These are phyloP conservation scores for Tephrocybe sp. DNA, from an alignment of 768 basidiomycete species.

Conservation along the genomic window DNA sequence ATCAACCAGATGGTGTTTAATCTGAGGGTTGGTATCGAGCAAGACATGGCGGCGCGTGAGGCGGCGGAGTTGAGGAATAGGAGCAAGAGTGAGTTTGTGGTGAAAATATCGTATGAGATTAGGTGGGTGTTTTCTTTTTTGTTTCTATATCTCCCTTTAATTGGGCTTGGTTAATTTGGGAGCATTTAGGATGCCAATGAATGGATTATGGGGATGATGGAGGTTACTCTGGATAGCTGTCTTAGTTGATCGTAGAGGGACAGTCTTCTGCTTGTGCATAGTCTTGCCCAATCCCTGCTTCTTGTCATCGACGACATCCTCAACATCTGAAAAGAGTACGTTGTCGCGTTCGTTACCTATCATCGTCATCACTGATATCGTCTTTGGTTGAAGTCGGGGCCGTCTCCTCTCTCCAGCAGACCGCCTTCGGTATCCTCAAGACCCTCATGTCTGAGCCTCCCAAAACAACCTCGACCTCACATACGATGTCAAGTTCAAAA, in stretches of 20 bases:
- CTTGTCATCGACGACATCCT: constrained; percentile 99
- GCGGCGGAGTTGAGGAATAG: constrained; percentile 96
- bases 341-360: constrained; percentile 16
- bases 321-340: constrained; percentile 99
- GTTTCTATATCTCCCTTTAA: background rate
- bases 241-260: constrained; percentile 93
- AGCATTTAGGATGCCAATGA: constrained; percentile 88
- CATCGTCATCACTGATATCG: constrained; percentile 16
- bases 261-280: constrained; percentile 93
- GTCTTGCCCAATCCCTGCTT: constrained; percentile 86
- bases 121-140: constrained; percentile 56
- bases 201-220: constrained; percentile 99
- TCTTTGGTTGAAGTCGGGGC: constrained; percentile 93
- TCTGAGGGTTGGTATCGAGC: constrained; percentile 93
- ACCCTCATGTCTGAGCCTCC: constrained; percentile 96
- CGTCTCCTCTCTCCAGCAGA: constrained; percentile 94
- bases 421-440: constrained; percentile 96
- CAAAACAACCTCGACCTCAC: constrained; percentile 96
- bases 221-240: constrained; percentile 94
- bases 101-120: constrained; percentile 98
- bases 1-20: constrained; percentile 99
- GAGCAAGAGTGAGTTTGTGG: constrained; percentile 96
- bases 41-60: constrained; percentile 96
- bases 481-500: constrained; percentile 89
- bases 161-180: too few relatives aligned